Evolutionary conservation across 2,329 filamentous ascomycete genomes (phyloP), one percentile per base, ranked within the genome.

Genomic region (Graphilbum fragrans): DNA sequence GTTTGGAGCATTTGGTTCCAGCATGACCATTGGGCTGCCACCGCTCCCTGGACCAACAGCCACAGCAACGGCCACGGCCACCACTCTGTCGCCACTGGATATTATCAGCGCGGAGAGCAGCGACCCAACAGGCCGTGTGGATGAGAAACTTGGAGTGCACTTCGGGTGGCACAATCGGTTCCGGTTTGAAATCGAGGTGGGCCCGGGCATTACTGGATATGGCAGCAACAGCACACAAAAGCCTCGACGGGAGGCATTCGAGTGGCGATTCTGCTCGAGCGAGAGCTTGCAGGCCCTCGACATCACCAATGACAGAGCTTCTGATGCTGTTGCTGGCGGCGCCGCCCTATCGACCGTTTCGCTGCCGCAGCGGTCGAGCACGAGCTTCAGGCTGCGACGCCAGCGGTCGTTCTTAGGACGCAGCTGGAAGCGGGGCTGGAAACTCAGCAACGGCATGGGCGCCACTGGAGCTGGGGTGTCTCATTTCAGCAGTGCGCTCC

Each of bases 231-330:
- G n/a, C n/a, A n/a, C n/a, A n/a, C n/a, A n/a, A n/a, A 8, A 34
- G 34, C 17, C 33, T 11, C 27, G 33, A 8, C 49, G 52, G n/a
- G 63, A 66, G 47, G 40, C 46, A n/a, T 66, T 64, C 45, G 58
- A 66, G 52, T 67, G 64, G 64, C 58, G 62, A 5, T 51, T 56
- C 41, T 58, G 57, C 43, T 48, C 50, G 35, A 56, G 58, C 29
- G 44, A 46, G 10, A 60, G 56, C 36, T 52, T 65, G 23, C 49
- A 46, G 38, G 46, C 43, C 4, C 46, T 64, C n/a, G n/a, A n/a
- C n/a, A n/a, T n/a, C n/a, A n/a, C n/a, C n/a, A n/a, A n/a, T n/a
- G n/a, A n/a, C n/a, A n/a, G n/a, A n/a, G n/a, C n/a, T n/a, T n/a
- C n/a, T n/a, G n/a, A n/a, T n/a, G n/a, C n/a, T n/a, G n/a, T n/a